Percentiles rank a stretch among this genome's conserved stretches.
Conservation (phyloP, 108 stramenopile species). For the Skeletonema grethae region DNA sequence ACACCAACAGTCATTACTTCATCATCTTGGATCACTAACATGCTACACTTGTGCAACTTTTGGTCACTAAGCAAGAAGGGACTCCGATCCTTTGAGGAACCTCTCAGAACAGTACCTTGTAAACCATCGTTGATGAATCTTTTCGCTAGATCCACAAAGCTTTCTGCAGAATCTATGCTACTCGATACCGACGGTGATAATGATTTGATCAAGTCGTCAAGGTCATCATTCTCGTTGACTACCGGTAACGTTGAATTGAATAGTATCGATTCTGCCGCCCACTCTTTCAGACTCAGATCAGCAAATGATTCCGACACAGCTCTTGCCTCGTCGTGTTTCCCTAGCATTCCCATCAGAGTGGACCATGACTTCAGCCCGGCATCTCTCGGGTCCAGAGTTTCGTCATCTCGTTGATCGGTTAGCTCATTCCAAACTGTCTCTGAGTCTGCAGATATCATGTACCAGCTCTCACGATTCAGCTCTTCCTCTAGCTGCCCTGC, state of each 20-base stretch:
- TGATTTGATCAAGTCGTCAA: neutral
- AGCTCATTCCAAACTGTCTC: conserved; percentile 42
- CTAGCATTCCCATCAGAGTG: conserved; percentile 41
- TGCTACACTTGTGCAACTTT: conserved; percentile 16
- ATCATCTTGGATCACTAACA: conserved; percentile 22
- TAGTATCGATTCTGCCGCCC: conserved; percentile 41
- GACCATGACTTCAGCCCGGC: conserved; percentile 63
- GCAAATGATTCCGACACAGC: conserved; percentile 36
- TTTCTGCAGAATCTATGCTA: conserved; percentile 15
- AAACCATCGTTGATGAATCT: conserved; percentile 11
- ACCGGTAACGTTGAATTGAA: conserved; percentile 7
- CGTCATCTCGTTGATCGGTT: conserved; percentile 10
- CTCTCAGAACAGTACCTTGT: conserved; percentile 17
- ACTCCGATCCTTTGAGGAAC: conserved; percentile 10
- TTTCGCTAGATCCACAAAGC: conserved; percentile 5
- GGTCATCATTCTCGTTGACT: neutral
- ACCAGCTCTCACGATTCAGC: conserved; percentile 56
- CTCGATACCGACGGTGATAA: neutral
- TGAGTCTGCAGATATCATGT: conserved; percentile 48
- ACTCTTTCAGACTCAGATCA: conserved; percentile 67
- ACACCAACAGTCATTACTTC: conserved; percentile 15
- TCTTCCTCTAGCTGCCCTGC: conserved; percentile 52
- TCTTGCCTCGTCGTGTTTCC: conserved; percentile 17
- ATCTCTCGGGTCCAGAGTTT: conserved; percentile 36
- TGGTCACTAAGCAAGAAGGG: conserved; percentile 17